Evolutionary conservation across 331 rosid genomes (phyloP).

Genomic region (Ulmus americana): DNA sequence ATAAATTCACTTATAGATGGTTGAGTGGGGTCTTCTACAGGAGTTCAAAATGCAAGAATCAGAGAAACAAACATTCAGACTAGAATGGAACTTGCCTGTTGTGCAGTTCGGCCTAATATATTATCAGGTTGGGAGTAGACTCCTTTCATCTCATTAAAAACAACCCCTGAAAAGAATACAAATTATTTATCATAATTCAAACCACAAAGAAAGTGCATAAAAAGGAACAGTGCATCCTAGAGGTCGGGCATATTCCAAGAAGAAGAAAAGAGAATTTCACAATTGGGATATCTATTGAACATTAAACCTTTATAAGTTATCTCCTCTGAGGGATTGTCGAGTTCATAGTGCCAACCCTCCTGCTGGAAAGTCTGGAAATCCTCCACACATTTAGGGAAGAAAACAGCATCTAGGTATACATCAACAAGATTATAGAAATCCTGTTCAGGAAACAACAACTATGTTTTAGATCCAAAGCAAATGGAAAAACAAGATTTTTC

Average conservation of each 20-base stretch:
- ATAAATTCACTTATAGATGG: neutral
- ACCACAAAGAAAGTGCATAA: neutral
- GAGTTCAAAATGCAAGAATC: neutral
- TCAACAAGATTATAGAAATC: conserved; percentile 94
- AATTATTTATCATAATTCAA: neutral
- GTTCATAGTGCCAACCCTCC: conserved; percentile 99
- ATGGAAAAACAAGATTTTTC: conserved; percentile 4
- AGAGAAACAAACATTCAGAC: conserved; percentile 1
- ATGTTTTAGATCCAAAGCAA: conserved; percentile 6
- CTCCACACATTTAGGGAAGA: conserved; percentile 87
- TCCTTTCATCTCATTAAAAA: conserved; percentile 97
- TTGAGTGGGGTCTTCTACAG: neutral
- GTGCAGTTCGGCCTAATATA: conserved; percentile 73
- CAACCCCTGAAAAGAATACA: conserved; percentile 65
- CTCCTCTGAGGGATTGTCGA: conserved; percentile 79
- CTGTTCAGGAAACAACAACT: conserved; percentile 32
- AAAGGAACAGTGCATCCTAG: conserved; percentile 1
- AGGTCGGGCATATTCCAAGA: conserved; percentile 7
- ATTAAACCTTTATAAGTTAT: conserved; percentile 71
- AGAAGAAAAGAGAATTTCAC: neutral
- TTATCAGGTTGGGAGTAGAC: conserved; percentile 97
- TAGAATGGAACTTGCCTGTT: conserved; percentile 62
- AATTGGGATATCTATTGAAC: neutral
- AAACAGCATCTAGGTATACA: conserved; percentile 94
- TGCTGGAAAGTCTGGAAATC: conserved; percentile 84